A percentile compares a stretch with the other conserved stretches of the same genome.
phyloP scores from a whole-genome alignment of 306 rosid genomes.

The Albizia julibrissin region DNA sequence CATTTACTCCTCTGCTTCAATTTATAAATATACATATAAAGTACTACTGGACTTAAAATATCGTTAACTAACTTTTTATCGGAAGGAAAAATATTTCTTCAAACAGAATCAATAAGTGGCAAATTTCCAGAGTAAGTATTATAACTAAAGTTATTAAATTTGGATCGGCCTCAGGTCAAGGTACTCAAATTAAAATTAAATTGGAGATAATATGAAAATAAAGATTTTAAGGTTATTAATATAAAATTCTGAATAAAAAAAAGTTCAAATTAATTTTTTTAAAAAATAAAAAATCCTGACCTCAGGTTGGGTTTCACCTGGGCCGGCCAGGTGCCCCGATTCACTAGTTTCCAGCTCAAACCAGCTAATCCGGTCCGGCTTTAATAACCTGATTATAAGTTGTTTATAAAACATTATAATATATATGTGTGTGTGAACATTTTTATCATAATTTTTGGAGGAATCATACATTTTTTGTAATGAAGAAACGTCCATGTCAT shows the following conservation, averaged over 20 bases:
- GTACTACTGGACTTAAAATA: neutral
- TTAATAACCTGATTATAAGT: no score
- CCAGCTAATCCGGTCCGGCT: fast-evolving
- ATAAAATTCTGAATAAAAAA: no score
- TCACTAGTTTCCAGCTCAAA: no score
- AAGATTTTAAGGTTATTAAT: no score
- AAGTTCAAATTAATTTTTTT: no score
- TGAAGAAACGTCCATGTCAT: neutral
- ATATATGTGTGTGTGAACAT: neutral
- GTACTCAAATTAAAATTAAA: no score
- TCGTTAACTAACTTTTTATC: neutral
- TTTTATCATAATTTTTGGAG: neutral
- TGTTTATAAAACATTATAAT: neutral
- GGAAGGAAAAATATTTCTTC: neutral
- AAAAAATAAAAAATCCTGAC: no score
- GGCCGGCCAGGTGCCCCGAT: no score
- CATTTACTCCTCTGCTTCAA: conserved; percentile 11
- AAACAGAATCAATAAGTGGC: neutral
- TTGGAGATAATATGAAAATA: no score
- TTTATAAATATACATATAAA: neutral
- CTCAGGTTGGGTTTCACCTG: fast-evolving
- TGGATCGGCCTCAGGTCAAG: fast-evolving
- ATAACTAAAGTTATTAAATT: no score
- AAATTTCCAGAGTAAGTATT: neutral
- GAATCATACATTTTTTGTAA: neutral